These are phyloP conservation scores for Amaranthus tricolor DNA, from an alignment of 179 eudicot genomes.

Conservation along the genomic window DNA sequence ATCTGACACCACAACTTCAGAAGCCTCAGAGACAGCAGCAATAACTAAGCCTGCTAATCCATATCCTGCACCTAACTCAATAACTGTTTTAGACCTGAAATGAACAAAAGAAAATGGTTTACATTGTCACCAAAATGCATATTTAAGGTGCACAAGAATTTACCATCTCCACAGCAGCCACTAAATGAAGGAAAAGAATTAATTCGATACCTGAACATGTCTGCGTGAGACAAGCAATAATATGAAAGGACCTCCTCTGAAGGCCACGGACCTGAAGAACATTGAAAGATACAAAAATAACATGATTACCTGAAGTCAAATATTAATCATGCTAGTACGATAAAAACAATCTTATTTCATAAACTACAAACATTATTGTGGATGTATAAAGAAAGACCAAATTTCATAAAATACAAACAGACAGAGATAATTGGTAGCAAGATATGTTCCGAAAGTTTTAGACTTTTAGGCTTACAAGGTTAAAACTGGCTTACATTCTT, in stretches of 20 bases:
- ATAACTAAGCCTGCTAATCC: slow-evolving; percentile 86
- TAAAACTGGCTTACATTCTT: neutral
- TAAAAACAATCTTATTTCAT: neutral
- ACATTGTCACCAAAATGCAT: neutral
- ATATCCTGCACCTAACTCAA: slow-evolving; percentile 92
- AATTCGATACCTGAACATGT: slow-evolving; percentile 60
- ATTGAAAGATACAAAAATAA: neutral
- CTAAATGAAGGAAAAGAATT: neutral
- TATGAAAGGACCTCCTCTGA: slow-evolving; percentile 90
- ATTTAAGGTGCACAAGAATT: neutral
- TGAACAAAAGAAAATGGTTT: slow-evolving; percentile 11
- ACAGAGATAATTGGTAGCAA: neutral
- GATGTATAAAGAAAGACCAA: neutral
- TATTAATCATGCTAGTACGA: neutral
- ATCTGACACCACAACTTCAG: slow-evolving; percentile 81
- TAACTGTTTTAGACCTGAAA: slow-evolving; percentile 61
- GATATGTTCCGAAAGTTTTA: neutral
- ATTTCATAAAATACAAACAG: neutral
- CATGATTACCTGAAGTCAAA: neutral
- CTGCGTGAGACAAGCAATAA: slow-evolving; percentile 67
- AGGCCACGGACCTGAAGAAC: slow-evolving; percentile 84
- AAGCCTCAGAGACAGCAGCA: slow-evolving; percentile 67
- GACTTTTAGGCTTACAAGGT: neutral
- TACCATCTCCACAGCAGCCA: slow-evolving; percentile 3
- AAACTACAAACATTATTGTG: neutral